Percentiles rank a stretch among this genome's conserved stretches.
Conservation (phyloP, 352 stramenopile species). For the Phytophthora pini region DNA sequence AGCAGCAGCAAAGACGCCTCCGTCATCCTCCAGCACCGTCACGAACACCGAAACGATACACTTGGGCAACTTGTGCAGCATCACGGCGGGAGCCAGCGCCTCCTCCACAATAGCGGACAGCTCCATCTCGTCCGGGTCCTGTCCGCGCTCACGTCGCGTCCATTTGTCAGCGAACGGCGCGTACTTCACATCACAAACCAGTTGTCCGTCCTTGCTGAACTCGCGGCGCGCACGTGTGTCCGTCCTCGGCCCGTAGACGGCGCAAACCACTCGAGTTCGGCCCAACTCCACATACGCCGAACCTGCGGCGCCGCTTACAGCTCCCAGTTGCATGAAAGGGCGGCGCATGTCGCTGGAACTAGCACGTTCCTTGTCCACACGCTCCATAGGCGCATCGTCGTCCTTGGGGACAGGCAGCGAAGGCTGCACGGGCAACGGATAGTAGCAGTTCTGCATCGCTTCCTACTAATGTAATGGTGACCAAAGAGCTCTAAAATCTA, state of each 20-base stretch:
- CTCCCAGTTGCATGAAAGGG: constrained; percentile 87
- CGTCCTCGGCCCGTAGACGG: constrained; percentile 88
- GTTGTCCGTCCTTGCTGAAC: constrained; percentile 87
- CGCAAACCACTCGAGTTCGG: constrained; percentile 88
- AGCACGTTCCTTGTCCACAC: constrained; percentile 45
- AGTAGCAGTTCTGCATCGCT: constrained; percentile 90
- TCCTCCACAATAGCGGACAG: constrained; percentile 78
- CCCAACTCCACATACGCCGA: constrained; percentile 91
- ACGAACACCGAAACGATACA: constrained; percentile 91
- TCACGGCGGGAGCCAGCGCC: constrained; percentile 81
- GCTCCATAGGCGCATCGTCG: constrained; percentile 38
- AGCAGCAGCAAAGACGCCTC: constrained; percentile 79
- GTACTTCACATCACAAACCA: constrained; percentile 91
- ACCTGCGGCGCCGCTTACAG: constrained; percentile 81
- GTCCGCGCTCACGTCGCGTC: constrained; percentile 69
- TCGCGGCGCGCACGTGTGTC: constrained; percentile 75
- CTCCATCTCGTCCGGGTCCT: constrained; percentile 85
- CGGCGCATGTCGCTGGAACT: constrained; percentile 85
- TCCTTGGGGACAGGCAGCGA: constrained; percentile 27
- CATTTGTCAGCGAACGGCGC: constrained; percentile 79
- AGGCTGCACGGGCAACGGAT: constrained; percentile 47
- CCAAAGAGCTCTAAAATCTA: background rate
- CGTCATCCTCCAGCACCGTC: constrained; percentile 88
- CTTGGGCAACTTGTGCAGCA: constrained; percentile 90
- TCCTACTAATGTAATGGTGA: constrained; percentile 1